Conservation (phyloP, 306 rosid genomes). For the Fagus sylvatica region DNA sequence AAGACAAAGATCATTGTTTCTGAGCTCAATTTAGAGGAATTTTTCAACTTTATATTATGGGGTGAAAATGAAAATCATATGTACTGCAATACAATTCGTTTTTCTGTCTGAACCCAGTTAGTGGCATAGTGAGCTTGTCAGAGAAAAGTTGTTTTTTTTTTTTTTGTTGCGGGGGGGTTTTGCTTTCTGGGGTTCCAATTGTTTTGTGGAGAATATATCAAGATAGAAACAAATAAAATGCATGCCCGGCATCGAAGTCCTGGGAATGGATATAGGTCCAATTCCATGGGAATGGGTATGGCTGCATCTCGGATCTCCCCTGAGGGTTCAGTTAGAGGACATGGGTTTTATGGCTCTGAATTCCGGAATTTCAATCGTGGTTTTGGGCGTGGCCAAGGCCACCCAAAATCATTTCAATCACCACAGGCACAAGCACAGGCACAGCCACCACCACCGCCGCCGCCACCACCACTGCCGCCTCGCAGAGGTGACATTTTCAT, state of each 20-base stretch:
- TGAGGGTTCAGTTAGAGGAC: slow-evolving; percentile 36
- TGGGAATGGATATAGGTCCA: slow-evolving; percentile 62
- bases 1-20: not conserved
- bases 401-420: slow-evolving; percentile 42
- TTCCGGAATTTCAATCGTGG: slow-evolving; percentile 40
- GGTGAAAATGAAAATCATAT: not conserved
- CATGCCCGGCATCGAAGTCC: slow-evolving; percentile 54
- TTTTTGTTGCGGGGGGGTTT: not conserved
- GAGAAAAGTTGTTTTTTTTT: not conserved
- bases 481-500: slow-evolving; percentile 60
- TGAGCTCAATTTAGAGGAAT: not conserved
- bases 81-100: not conserved
- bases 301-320: slow-evolving; percentile 47
- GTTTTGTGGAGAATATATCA: not conserved
- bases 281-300: slow-evolving; percentile 42
- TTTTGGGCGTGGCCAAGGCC: slow-evolving; percentile 46
- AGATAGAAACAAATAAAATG: not conserved
- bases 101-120: not conserved
- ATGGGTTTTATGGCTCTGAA: slow-evolving; percentile 35
- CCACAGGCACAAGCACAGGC: slow-evolving; percentile 22
- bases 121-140: not conserved
- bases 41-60: not conserved
- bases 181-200: not conserved
- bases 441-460: slow-evolving; percentile 9
- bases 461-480: slow-evolving; percentile 23